Evolutionary conservation across 345 rosid species (phyloP), one percentile per base, ranked within the genome.

Genomic region (Noccaea bulbosa): DNA sequence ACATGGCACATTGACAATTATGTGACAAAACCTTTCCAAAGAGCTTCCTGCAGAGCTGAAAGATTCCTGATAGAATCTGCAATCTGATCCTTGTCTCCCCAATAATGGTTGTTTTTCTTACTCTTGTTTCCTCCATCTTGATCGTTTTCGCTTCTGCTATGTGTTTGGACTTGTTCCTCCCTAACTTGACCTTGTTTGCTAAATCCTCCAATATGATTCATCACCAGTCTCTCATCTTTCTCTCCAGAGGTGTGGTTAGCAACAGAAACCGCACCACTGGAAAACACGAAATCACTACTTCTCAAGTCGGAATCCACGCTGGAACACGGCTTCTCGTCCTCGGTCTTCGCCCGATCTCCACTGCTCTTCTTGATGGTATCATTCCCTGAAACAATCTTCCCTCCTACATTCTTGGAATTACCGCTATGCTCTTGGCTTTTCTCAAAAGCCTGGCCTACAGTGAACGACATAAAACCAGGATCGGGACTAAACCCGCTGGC

Each of bases 251-350:
- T n/a, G 10, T 85, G 70, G 66, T 84, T 83, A 40, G 76, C 78
- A 46, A 71, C 82, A 63, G 83, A 80, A 76, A 44, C 80, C 37
- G 75, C 71, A 57, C 83, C 84, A 83, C 83, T 88, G 75, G 71
- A 76, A 81, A 87, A 87, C 67, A 89, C 82, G 84, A 86, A 87
- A 72, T 85, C 83, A 68, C 91, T 80, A 86, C 97, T 89, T 83
- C 88, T 81, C 15, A 92, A 86, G 78, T 93, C 92, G 41, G 98
- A 93, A 75, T 83, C 98, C 78, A 88, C 11, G 75, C 95, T 87
- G 60, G 98, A 91, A 78, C 69, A 88, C 81, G 91, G 92, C 79
- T 86, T 89, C 50, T 86, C 87, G 78, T 87, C 81, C 82, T 87
- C 77, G 11, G 78, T 67, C 81, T 80, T 82, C 88, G 77, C 81